Evolutionary conservation across 2,329 filamentous ascomycete genomes (phyloP).

Genomic region (Trichophyton benhamiae): DNA sequence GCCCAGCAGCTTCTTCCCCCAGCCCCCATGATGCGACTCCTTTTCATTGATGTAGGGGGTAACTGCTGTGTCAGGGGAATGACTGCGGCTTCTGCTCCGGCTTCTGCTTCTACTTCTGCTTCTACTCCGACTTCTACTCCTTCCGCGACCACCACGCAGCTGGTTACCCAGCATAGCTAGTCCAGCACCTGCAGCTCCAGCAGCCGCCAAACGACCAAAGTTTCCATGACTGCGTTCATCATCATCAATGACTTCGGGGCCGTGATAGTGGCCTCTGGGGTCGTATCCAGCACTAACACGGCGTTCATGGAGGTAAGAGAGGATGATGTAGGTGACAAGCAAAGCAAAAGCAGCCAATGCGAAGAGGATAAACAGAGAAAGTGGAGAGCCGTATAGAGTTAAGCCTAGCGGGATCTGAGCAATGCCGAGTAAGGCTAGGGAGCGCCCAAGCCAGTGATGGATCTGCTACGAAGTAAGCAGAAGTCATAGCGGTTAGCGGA

Average conservation of each 20-base stretch:
- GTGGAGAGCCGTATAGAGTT: slow-evolving; percentile 82
- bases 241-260: slow-evolving; percentile 32
- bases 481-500: slow-evolving; percentile 7
- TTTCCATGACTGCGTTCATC: slow-evolving; percentile 14
- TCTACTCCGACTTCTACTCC: slow-evolving; percentile 28
- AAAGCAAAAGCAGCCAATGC: slow-evolving; percentile 64
- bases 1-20: slow-evolving; percentile 49
- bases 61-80: not conserved
- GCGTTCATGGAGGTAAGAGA: slow-evolving; percentile 57
- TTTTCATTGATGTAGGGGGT: slow-evolving; percentile 56
- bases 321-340: slow-evolving; percentile 62
- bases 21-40: slow-evolving; percentile 46
- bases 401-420: slow-evolving; percentile 79
- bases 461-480: slow-evolving; percentile 40
- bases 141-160: slow-evolving; percentile 25
- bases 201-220: slow-evolving; percentile 40
- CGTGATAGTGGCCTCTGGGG: slow-evolving; percentile 43
- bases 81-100: not conserved
- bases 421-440: slow-evolving; percentile 68
- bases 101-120: not conserved
- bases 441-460: slow-evolving; percentile 77
- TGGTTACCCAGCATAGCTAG: slow-evolving; percentile 39
- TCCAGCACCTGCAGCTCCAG: slow-evolving; percentile 46
- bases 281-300: slow-evolving; percentile 44
- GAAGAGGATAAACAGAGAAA: slow-evolving; percentile 73